phyloP scores from a whole-genome alignment of 1,139 yeast species.

The Debaryomyces udenii region DNA sequence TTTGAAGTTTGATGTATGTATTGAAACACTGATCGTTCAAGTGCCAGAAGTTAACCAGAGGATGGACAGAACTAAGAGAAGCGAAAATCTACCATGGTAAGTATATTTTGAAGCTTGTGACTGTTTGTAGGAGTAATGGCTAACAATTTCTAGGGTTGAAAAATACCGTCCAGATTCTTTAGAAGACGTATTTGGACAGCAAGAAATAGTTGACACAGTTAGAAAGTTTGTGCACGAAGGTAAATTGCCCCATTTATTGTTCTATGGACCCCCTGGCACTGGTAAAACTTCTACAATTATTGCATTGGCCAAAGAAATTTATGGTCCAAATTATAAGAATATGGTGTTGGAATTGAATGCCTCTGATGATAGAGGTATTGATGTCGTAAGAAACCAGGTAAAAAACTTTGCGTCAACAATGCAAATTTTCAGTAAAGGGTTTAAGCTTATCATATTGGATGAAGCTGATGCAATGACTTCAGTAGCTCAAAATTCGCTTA shows the following conservation, averaged over 20 bases:
- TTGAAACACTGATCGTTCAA: not conserved
- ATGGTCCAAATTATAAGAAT: constrained; percentile 78
- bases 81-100: constrained; percentile 47
- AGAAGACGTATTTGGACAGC: constrained; percentile 90
- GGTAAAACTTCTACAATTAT: constrained; percentile 95
- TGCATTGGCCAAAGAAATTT: constrained; percentile 89
- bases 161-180: constrained; percentile 87
- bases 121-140: constrained; percentile 14
- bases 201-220: constrained; percentile 79
- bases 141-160: constrained; percentile 68
- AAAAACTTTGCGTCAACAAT: constrained; percentile 86
- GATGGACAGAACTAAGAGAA: constrained; percentile 14
- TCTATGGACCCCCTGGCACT: constrained; percentile 98
- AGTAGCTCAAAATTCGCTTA: constrained; percentile 88
- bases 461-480: constrained; percentile 99
- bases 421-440: constrained; percentile 82
- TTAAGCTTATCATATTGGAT: constrained; percentile 88
- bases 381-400: constrained; percentile 82
- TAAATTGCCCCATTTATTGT: constrained; percentile 81
- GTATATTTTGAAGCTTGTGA: constrained; percentile 18
- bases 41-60: not conserved
- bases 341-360: constrained; percentile 93
- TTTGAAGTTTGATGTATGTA: no score
- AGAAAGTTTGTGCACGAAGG: constrained; percentile 84
- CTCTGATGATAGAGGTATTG: constrained; percentile 85